Evolutionary conservation across 2,329 filamentous ascomycete species (phyloP).

Genomic region (Pseudodiploospora longispora): DNA sequence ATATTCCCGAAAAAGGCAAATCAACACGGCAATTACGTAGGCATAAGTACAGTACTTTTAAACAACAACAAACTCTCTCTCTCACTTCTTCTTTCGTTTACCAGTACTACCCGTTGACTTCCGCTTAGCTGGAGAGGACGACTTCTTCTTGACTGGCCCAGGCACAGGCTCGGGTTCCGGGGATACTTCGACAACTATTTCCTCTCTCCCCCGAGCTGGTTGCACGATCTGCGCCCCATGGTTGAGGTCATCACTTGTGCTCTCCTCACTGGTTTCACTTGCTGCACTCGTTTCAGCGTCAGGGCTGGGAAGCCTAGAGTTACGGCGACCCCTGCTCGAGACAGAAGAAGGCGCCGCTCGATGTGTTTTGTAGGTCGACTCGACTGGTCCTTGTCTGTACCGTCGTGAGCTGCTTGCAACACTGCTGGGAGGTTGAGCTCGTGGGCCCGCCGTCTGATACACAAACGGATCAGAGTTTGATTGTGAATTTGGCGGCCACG

Average conservation of each 20-base stretch:
- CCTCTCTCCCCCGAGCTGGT: slow-evolving; percentile 20
- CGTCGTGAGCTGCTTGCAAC: slow-evolving; percentile 27
- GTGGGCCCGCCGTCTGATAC: slow-evolving; percentile 41
- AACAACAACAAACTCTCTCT: slow-evolving; percentile 5
- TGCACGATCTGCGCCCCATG: slow-evolving; percentile 25
- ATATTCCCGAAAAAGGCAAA: too few relatives aligned
- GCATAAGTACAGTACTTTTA: too few relatives aligned
- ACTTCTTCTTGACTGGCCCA: slow-evolving; percentile 25
- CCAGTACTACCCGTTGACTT: slow-evolving; percentile 23
- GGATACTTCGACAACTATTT: slow-evolving; percentile 31
- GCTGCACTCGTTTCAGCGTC: slow-evolving; percentile 27
- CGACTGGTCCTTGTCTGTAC: slow-evolving; percentile 27
- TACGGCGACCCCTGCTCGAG: slow-evolving; percentile 24
- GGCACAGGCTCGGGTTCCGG: slow-evolving; percentile 21
- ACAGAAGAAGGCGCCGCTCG: slow-evolving; percentile 18
- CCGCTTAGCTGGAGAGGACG: slow-evolving; percentile 33
- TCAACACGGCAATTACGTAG: neutral
- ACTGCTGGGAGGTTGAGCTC: slow-evolving; percentile 25
- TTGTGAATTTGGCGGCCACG: slow-evolving; percentile 16
- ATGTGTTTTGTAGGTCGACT: slow-evolving; percentile 18
- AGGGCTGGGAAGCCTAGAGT: slow-evolving; percentile 20
- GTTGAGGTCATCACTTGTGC: slow-evolving; percentile 28
- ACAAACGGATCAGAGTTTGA: slow-evolving; percentile 39
- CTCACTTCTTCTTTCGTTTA: slow-evolving; percentile 28
- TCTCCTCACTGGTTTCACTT: slow-evolving; percentile 26